Conservation (phyloP, 495 filamentous ascomycete species). For the Hypoxylon lenormandii region DNA sequence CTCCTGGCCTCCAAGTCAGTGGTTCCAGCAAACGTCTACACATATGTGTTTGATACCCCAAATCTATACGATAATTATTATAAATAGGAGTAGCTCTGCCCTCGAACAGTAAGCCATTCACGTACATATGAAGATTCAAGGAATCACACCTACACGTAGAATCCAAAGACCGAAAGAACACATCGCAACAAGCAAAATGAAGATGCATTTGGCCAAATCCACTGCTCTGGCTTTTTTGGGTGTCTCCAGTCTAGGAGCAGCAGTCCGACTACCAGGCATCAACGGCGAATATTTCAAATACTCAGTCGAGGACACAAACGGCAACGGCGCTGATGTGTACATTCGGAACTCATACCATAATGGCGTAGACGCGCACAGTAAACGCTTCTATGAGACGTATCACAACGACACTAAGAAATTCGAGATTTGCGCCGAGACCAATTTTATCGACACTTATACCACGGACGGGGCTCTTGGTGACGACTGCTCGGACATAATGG, state of each 20-base stretch:
- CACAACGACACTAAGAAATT: slow-evolving; percentile 12
- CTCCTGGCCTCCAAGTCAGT: neutral
- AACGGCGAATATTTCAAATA: slow-evolving; percentile 7
- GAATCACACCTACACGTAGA: neutral
- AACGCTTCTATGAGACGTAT: slow-evolving; percentile 33
- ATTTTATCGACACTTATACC: slow-evolving; percentile 25
- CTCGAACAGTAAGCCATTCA: too few species aligned
- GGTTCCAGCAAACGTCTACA: neutral
- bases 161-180: too few species aligned
- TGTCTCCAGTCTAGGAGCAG: neutral
- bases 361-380: slow-evolving; percentile 1
- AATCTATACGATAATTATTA: too few species aligned
- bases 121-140: neutral
- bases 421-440: slow-evolving; percentile 43
- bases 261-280: slow-evolving; percentile 7
- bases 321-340: slow-evolving; percentile 17
- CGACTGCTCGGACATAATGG: slow-evolving; percentile 33
- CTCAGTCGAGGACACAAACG: slow-evolving; percentile 25
- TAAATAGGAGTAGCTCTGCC: too few species aligned
- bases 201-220: slow-evolving; percentile 6
- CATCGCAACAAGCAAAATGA: neutral
- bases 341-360: slow-evolving; percentile 13
- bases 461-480: slow-evolving; percentile 21
- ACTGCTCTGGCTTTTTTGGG: neutral
- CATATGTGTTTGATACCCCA: neutral